Evolutionary conservation across 371 early-diverging fungal species (phyloP).

Genomic region (Parasitella parasitica): DNA sequence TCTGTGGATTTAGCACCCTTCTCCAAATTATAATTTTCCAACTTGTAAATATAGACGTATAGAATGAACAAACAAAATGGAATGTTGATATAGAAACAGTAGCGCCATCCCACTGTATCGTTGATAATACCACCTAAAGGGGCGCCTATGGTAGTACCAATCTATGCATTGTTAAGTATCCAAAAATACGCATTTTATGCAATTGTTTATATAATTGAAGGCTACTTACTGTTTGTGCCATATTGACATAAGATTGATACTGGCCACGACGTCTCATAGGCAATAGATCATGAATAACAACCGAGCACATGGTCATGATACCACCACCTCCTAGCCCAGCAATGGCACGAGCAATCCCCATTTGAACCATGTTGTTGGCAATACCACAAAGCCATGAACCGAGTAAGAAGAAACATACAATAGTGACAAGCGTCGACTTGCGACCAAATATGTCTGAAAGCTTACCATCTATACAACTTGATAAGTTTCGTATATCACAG

Average conservation of each 20-base stretch:
- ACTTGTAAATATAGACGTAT: slow-evolving; percentile 22
- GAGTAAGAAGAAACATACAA: slow-evolving; percentile 29
- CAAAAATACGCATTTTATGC: neutral
- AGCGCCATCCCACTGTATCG: slow-evolving; percentile 60
- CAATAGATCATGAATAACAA: slow-evolving; percentile 39
- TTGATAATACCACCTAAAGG: slow-evolving; percentile 56
- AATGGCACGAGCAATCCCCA: slow-evolving; percentile 75
- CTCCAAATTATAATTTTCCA: slow-evolving; percentile 33
- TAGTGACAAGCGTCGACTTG: slow-evolving; percentile 28
- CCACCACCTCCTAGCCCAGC: slow-evolving; percentile 85
- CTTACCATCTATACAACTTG: slow-evolving; percentile 27
- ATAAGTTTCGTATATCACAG: no score
- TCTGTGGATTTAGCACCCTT: slow-evolving; percentile 1
- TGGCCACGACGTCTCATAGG: slow-evolving; percentile 35
- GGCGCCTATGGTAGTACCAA: slow-evolving; percentile 38
- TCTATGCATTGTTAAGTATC: slow-evolving; percentile 1
- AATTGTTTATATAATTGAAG: neutral
- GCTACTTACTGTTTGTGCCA: slow-evolving; percentile 40
- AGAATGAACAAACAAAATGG: slow-evolving; percentile 58
- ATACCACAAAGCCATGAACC: slow-evolving; percentile 54
- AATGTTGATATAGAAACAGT: slow-evolving; percentile 73
- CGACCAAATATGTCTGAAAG: slow-evolving; percentile 43
- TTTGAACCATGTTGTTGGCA: slow-evolving; percentile 54
- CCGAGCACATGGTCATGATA: slow-evolving; percentile 39
- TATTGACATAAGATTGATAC: slow-evolving; percentile 43